phyloP scores from a whole-genome alignment of 768 basidiomycete genomes.

The Mycena vitilis region DNA sequence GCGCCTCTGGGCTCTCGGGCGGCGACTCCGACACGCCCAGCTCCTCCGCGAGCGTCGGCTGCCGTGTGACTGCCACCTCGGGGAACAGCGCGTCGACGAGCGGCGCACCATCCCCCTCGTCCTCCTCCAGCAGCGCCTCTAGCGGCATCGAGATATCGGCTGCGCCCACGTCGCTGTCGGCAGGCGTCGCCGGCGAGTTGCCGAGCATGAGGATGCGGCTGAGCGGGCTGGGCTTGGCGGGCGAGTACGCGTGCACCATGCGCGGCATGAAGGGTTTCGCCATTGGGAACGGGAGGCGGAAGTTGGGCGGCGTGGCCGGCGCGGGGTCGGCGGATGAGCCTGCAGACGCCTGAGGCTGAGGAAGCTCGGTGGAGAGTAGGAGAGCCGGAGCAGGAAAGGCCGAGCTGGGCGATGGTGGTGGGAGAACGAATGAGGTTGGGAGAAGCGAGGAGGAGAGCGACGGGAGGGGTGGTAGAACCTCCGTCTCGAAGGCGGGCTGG shows the following conservation, averaged over 20 bases:
- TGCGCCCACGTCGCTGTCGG: constrained; percentile 26
- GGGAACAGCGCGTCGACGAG: constrained; percentile 38
- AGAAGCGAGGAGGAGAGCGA: constrained; percentile 59
- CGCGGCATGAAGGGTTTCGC: constrained; percentile 76
- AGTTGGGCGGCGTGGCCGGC: constrained; percentile 36
- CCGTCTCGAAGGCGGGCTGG: constrained; percentile 64
- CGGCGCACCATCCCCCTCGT: constrained; percentile 44
- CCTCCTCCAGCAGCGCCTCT: constrained; percentile 50
- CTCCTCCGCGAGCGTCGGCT: constrained; percentile 58
- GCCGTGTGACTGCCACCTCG: constrained; percentile 28
- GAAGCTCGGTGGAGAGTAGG: constrained; percentile 42
- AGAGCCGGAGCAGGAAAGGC: constrained; percentile 66
- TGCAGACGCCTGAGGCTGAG: constrained; percentile 6
- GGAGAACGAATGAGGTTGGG: constrained; percentile 79
- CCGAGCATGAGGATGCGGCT: constrained; percentile 82
- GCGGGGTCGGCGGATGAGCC: background rate
- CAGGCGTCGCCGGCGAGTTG: constrained; percentile 64
- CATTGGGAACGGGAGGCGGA: constrained; percentile 68
- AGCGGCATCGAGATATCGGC: constrained; percentile 33
- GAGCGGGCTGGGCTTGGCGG: constrained; percentile 82
- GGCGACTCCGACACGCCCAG: constrained; percentile 56
- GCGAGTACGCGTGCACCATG: constrained; percentile 87
- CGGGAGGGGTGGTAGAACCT: constrained; percentile 52
- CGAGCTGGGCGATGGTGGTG: constrained; percentile 80
- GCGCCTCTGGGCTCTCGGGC: constrained; percentile 63